Evolutionary conservation across 2,329 filamentous ascomycete species (phyloP), one percentile per base, ranked within the genome.

Genomic region (Rutstroemia sp.): DNA sequence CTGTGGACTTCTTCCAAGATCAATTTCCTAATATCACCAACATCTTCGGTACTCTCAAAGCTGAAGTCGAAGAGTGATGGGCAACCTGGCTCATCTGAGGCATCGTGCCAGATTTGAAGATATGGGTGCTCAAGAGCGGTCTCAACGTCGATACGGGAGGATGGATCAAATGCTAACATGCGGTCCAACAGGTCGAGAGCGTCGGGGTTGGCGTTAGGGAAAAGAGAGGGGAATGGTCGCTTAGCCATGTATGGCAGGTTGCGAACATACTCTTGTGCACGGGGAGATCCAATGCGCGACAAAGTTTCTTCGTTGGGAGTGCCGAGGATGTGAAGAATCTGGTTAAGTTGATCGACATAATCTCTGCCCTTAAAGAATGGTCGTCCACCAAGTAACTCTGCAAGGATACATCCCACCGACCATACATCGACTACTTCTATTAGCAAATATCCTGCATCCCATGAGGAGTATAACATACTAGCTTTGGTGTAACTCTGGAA

Each of bases 401-500:
- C 94, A 54, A 99, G 82, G 67, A 99, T 99, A 71, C 94, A 99
- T 60, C 94, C 94, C 45, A 99, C 92, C 8, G 94, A 99, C 94
- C 94, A 99, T 37, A 99, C 92, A 71, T 99, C 94, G 74, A 99
- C 92, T 97, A 49, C n/a, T 54, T 21, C 25, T 50, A 56, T 63
- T 58, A 65, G 62, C 30, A 46, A 39, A 18, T 50, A 19, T 19
- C 19, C 2, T 39, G 8, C 34, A 12, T 47, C 18, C n/a, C 44
- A 27, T n/a, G 4, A 30, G 27, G 63, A 21, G 62, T 51, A 30
- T 42, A 57, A 92, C 92, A 57, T 84, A 97, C 94, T 99, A 66
- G 94, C 94, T 90, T 99, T 99, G 68, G 94, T 99, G 75, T 99
- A 99, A 77, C 91, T 96, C 75, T 97, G 92, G 83, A 99, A 99